Conservation (phyloP, 345 rosid species). For the Lumnitzera littorea region DNA sequence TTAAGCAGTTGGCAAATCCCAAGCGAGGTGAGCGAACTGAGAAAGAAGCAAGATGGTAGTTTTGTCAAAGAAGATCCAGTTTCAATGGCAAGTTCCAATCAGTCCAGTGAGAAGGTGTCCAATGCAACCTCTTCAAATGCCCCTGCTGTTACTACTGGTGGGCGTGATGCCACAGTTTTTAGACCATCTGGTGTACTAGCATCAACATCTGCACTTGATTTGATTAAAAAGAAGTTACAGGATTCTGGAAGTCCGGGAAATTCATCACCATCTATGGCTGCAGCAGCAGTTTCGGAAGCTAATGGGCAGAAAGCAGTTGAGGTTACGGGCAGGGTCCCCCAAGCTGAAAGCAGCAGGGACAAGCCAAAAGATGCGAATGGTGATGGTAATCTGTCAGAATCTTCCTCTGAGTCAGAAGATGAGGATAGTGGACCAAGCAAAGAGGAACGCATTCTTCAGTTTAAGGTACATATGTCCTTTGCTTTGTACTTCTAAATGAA, state of each 20-base stretch:
- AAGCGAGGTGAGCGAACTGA: constrained; percentile 63
- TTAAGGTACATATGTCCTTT: constrained; percentile 50
- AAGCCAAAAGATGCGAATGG: constrained; percentile 60
- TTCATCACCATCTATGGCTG: constrained; percentile 33
- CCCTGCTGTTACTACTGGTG: constrained; percentile 74
- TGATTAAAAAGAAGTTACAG: constrained; percentile 90
- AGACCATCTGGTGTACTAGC: constrained; percentile 46
- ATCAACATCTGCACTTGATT: constrained; percentile 75
- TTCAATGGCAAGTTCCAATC: constrained; percentile 30
- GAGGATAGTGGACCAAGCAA: constrained; percentile 80
- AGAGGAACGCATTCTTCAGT: constrained; percentile 68
- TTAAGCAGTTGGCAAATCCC: constrained; percentile 98
- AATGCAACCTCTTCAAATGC: constrained; percentile 53
- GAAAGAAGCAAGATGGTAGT: constrained; percentile 52
- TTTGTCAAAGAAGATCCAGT: constrained; percentile 33
- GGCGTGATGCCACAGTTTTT: constrained; percentile 70
- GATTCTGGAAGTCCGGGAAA: constrained; percentile 64
- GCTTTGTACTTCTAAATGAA: neutral
- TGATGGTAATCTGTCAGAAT: constrained; percentile 66
- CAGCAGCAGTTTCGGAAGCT: constrained; percentile 37
- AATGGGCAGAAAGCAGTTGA: constrained; percentile 66
- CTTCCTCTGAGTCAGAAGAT: constrained; percentile 93
- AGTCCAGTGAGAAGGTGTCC: constrained; percentile 45
- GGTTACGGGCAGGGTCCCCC: constrained; percentile 44
- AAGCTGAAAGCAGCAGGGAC: constrained; percentile 53